A percentile compares a stretch with the other conserved stretches of the same genome.
Evolutionary conservation across 805 yeast genomes (phyloP).

Genomic region (Limtongia smithiae): DNA sequence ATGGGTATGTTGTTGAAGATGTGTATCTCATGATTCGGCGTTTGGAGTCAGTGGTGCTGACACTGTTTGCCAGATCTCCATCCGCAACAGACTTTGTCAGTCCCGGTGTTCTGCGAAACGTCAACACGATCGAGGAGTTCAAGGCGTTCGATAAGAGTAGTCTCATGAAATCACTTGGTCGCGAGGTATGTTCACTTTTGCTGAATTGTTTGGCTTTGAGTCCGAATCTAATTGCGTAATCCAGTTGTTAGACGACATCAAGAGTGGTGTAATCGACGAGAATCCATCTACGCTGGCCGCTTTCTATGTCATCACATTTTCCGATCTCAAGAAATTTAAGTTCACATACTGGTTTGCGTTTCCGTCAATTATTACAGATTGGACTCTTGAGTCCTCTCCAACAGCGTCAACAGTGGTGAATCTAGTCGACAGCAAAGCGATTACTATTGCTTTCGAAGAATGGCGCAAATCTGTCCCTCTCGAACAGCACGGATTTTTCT

Average conservation of each 20-base stretch:
- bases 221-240: not conserved
- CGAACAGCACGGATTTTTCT: conserved; percentile 27
- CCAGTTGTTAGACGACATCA: conserved; percentile 33
- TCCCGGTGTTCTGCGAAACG: conserved; percentile 52
- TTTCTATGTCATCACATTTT: conserved; percentile 62
- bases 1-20: not conserved
- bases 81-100: conserved; percentile 13
- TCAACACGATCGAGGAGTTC: conserved; percentile 85
- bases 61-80: too few relatives aligned
- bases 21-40: not conserved
- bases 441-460: conserved; percentile 16
- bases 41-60: not conserved
- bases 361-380: conserved; percentile 58
- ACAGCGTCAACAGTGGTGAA: not conserved
- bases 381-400: conserved; percentile 38
- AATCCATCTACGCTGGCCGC: conserved; percentile 44
- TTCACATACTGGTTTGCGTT: conserved; percentile 88
- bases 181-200: conserved; percentile 23
- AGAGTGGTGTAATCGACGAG: conserved; percentile 37
- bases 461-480: conserved; percentile 7
- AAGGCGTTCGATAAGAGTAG: conserved; percentile 60
- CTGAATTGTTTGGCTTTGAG: not conserved
- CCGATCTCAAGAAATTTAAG: conserved; percentile 84
- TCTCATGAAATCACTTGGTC: conserved; percentile 48
- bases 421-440: conserved; percentile 1